Evolutionary conservation across 768 basidiomycete genomes (phyloP), one percentile per base, ranked within the genome.

Genomic region (Pilatotrama ljubarskyi): DNA sequence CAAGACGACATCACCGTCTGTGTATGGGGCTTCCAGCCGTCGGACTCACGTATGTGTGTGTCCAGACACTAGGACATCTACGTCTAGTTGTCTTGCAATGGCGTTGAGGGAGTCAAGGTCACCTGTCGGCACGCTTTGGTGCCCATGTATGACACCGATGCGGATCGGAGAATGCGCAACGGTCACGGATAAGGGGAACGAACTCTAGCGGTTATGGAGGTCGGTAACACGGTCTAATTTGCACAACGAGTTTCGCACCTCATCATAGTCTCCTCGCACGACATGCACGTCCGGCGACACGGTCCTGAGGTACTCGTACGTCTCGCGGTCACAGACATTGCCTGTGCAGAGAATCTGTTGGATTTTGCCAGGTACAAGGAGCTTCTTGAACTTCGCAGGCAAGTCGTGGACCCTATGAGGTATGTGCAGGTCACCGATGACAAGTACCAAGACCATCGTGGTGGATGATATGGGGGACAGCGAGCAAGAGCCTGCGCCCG

Each of bases 281-380:
- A 94, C 89, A 64, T 91, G 83, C 7, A 98, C 91, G 69, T 98
- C 97, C 10, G 91, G 86, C 17, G 92, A 88, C n/a, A 99, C 91
- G 14, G 92, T 94, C 64, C 93, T 82, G 22, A 99, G 80, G 78
- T 97, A 98, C 66, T 98, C 97, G 74, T 91, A 95, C 7, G 97
- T 98, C 75, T 98, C 96, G 69, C 89, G 88, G 77, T 99, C 97
- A 73, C 93, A 95, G 22, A 98, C 89, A 72, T 98, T 98, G 47
- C 97, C 97, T 0, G 96, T 98, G 73, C 94, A 97, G 24, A 98
- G 80, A 59, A 98, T 97, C 74, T 98, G 96, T 63, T 95, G 93
- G 44, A 99, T 98, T 75, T 99, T 99, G 20, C 97, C 97, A 71
- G 70, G 66, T 10, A 85, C 84, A 3, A 99, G 81, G 1, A 98